Conservation (phyloP, 306 rosid species). For the Castanea sativa region DNA sequence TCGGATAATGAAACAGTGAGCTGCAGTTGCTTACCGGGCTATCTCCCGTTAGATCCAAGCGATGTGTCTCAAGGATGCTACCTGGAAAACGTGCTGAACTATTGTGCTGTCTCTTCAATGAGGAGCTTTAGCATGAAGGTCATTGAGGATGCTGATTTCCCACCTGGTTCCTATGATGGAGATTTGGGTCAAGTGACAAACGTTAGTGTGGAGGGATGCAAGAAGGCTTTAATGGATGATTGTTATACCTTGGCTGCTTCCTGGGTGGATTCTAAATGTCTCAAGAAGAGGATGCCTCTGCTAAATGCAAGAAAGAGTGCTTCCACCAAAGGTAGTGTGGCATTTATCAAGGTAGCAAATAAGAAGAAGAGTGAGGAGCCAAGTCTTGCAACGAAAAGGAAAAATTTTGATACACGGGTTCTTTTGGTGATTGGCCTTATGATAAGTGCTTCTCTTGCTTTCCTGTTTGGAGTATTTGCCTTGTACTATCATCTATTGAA, state of each 20-base stretch:
- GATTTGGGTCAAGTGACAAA: neutral
- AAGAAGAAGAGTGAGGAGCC: neutral
- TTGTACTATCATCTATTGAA: conserved; percentile 24
- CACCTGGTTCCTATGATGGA: neutral
- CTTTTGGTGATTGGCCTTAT: conserved; percentile 22
- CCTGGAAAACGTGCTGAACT: conserved; percentile 13
- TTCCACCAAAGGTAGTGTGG: conserved; percentile 27
- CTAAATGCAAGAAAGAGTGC: conserved; percentile 32
- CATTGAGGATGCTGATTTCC: conserved; percentile 30
- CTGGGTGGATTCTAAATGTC: conserved; percentile 11
- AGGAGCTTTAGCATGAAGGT: conserved; percentile 18
- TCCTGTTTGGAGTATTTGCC: conserved; percentile 28
- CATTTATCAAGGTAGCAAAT: conserved; percentile 18
- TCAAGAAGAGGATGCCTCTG: conserved; percentile 29
- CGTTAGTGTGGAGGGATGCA: conserved; percentile 18
- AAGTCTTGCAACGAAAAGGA: neutral
- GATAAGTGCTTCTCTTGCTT: conserved; percentile 27
- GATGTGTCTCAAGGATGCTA: conserved; percentile 30
- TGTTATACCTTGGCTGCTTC: conserved; percentile 30
- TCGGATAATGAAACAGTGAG: conserved; percentile 24
- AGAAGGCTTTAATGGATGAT: conserved; percentile 30
- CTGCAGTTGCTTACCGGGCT: conserved; percentile 30
- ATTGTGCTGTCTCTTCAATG: conserved; percentile 14
- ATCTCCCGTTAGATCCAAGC: conserved; percentile 7
- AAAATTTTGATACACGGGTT: conserved; percentile 4